phyloP scores from a whole-genome alignment of 129 eudicot species.

The Artemisia tridentata region DNA sequence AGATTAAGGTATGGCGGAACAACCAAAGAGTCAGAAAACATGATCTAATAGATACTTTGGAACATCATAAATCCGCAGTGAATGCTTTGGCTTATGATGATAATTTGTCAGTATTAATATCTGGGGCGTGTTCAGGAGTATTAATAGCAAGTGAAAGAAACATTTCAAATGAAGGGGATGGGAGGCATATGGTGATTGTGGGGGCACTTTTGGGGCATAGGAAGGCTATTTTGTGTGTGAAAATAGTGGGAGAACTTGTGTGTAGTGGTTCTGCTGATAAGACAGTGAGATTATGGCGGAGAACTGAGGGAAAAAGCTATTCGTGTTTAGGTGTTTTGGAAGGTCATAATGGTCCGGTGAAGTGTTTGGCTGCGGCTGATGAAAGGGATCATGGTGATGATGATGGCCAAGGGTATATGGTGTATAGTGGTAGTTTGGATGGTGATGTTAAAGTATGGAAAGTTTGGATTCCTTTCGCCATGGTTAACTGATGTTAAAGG shows the following conservation, averaged over 20 bases:
- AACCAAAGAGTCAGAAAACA: conserved; percentile 32
- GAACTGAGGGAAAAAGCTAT: conserved; percentile 41
- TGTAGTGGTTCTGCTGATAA: conserved; percentile 92
- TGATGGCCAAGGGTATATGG: conserved; percentile 22
- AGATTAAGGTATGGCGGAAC: conserved; percentile 61
- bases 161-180: conserved; percentile 23
- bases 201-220: conserved; percentile 82
- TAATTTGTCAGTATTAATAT: conserved; percentile 48
- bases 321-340: conserved; percentile 74
- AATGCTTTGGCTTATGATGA: conserved; percentile 65
- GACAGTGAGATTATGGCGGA: conserved; percentile 79
- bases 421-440: conserved; percentile 39
- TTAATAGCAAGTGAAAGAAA: conserved; percentile 63
- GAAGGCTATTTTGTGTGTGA: conserved; percentile 72
- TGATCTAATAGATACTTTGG: conserved; percentile 33
- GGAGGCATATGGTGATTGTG: conserved; percentile 44
- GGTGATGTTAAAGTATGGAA: conserved; percentile 36
- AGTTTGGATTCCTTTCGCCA: conserved; percentile 30
- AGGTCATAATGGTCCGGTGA: conserved; percentile 77
- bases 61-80: conserved; percentile 66
- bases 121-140: conserved; percentile 80
- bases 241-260: conserved; percentile 54
- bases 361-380: conserved; percentile 60
- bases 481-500: conserved; percentile 5
- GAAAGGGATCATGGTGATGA: conserved; percentile 27